phyloP scores from a whole-genome alignment of 1,139 yeast species.

The Kazachstania sp. region DNA sequence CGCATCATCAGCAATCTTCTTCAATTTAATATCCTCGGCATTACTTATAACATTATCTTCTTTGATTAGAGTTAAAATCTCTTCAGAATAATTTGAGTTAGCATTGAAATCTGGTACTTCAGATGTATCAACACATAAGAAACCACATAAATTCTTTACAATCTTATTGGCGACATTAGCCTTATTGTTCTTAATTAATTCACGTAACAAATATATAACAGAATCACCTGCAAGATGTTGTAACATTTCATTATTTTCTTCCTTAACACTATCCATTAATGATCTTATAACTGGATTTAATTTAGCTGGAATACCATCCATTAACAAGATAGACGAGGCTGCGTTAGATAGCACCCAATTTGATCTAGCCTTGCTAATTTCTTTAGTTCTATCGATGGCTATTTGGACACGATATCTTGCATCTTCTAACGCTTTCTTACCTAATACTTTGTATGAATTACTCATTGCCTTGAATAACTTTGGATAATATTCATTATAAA shows the following conservation, averaged over 20 bases:
- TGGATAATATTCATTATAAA: slow-evolving; percentile 56
- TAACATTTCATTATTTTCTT: slow-evolving; percentile 56
- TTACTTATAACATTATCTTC: slow-evolving; percentile 71
- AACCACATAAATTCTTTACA: slow-evolving; percentile 83
- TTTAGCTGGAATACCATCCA: slow-evolving; percentile 66
- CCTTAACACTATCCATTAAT: slow-evolving; percentile 86
- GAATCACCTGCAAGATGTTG: slow-evolving; percentile 71
- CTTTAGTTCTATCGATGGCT: slow-evolving; percentile 64
- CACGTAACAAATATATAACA: slow-evolving; percentile 52
- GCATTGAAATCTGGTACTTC: slow-evolving; percentile 91
- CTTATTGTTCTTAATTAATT: slow-evolving; percentile 51
- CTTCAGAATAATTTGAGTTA: slow-evolving; percentile 47
- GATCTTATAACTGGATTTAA: slow-evolving; percentile 83
- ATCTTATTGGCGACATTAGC: slow-evolving; percentile 77
- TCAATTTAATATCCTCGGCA: slow-evolving; percentile 55
- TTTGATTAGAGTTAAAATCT: slow-evolving; percentile 65
- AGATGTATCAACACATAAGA: slow-evolving; percentile 87
- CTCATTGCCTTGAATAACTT: slow-evolving; percentile 56
- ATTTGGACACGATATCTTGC: slow-evolving; percentile 58
- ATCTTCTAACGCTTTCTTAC: slow-evolving; percentile 70
- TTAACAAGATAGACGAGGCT: slow-evolving; percentile 62
- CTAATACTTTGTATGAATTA: slow-evolving; percentile 64
- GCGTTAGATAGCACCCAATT: slow-evolving; percentile 62
- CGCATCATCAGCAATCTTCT: slow-evolving; percentile 62
- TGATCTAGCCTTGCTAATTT: slow-evolving; percentile 46